Conservation (phyloP, 345 rosid species). For the Cardamine resedifolia region DNA sequence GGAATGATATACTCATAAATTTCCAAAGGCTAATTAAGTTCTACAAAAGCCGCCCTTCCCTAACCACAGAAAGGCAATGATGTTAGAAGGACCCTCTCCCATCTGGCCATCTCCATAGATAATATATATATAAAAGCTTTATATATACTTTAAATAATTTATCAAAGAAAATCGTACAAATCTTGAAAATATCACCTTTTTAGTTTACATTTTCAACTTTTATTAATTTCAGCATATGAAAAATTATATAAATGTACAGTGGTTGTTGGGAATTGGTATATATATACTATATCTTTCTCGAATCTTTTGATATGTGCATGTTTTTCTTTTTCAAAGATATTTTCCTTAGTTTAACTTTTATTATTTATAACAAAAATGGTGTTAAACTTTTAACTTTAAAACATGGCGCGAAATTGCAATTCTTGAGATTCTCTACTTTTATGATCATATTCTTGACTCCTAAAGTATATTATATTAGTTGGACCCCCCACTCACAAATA, state of each 20-base stretch:
- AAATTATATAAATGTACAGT: neutral
- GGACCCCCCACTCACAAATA: slow-evolving; percentile 18
- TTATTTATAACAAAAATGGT: too few relatives aligned
- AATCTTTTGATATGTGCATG: neutral
- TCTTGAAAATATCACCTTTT: neutral
- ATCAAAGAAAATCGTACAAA: neutral
- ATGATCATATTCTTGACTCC: slow-evolving; percentile 30
- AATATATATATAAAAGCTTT: slow-evolving; percentile 29
- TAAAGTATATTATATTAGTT: slow-evolving; percentile 10
- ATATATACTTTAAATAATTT: neutral
- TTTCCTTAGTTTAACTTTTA: neutral
- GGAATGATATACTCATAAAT: neutral
- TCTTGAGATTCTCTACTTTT: slow-evolving; percentile 22
- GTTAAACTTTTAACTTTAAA: neutral
- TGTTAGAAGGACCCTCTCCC: slow-evolving; percentile 28
- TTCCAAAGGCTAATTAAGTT: slow-evolving; percentile 28
- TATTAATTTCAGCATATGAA: neutral
- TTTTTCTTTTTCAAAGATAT: neutral
- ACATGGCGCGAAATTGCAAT: neutral
- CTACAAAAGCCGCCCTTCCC: slow-evolving; percentile 36
- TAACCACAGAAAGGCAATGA: slow-evolving; percentile 36
- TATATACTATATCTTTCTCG: slow-evolving; percentile 6
- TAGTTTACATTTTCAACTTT: slow-evolving; percentile 1
- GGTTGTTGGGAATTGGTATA: slow-evolving; percentile 28
- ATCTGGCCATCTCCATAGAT: slow-evolving; percentile 23